A percentile compares a stretch with the other conserved stretches of the same genome.
Evolutionary conservation across 306 rosid species (phyloP).

Genomic region (Casuarina cunninghamiana): DNA sequence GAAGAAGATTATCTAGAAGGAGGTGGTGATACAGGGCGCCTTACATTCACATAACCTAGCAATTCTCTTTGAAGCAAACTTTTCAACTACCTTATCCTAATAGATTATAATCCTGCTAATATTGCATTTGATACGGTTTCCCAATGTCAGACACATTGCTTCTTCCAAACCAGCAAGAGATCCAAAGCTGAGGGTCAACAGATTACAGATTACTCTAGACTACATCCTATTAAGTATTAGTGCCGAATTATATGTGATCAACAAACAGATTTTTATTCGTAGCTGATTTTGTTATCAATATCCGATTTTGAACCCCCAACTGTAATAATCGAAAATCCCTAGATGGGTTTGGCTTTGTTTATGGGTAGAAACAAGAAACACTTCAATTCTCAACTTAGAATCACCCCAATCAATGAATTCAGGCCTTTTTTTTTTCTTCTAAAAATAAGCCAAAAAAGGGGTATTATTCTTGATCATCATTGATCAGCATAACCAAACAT

Average conservation of each 20-base stretch:
- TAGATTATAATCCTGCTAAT: neutral
- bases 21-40: neutral
- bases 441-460: neutral
- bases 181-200: neutral
- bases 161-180: neutral
- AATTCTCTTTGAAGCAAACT: neutral
- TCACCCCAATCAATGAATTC: constrained; percentile 8
- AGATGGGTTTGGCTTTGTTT: neutral
- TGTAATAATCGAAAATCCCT: neutral
- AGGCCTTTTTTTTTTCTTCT: neutral
- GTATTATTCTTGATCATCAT: neutral
- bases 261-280: neutral
- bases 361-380: neutral
- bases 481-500: neutral
- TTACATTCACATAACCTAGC: neutral
- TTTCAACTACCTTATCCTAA: neutral
- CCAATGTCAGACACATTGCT: constrained; percentile 5
- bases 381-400: neutral
- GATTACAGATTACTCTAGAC: neutral
- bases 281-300: neutral
- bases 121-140: neutral
- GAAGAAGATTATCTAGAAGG: neutral
- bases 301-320: neutral
- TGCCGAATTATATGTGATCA: neutral
- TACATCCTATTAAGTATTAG: constrained; percentile 10